These are phyloP conservation scores for Bryoglossum gracile DNA, from an alignment of 495 filamentous ascomycete species.

Conservation along the genomic window DNA sequence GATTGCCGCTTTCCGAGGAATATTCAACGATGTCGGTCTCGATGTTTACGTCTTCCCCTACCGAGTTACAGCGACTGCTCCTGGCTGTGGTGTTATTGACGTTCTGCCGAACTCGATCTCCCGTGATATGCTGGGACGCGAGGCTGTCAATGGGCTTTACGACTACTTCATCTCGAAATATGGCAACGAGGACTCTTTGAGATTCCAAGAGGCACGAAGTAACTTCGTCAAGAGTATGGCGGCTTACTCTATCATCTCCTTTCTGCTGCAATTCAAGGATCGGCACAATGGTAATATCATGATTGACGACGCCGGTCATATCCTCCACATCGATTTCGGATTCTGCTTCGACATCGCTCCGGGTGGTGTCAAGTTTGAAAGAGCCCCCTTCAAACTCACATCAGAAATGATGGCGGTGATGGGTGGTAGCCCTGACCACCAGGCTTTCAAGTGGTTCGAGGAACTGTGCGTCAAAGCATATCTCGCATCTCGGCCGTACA, in stretches of 20 bases:
- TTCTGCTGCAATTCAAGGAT: conserved; percentile 97
- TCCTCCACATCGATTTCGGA: conserved; percentile 98
- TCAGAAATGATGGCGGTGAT: conserved; percentile 97
- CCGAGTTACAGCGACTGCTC: conserved; percentile 95
- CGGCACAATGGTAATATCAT: conserved; percentile 99
- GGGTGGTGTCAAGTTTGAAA: conserved; percentile 92
- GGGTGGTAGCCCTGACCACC: conserved; percentile 77
- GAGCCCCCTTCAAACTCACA: conserved; percentile 96
- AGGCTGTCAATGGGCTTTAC: conserved; percentile 95
- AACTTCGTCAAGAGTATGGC: conserved; percentile 99
- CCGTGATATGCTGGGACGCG: conserved; percentile 95
- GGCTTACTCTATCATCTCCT: conserved; percentile 97
- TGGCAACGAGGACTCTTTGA: conserved; percentile 86
- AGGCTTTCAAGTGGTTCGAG: conserved; percentile 92
- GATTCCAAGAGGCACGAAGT: conserved; percentile 89
- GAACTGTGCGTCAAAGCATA: conserved; percentile 94
- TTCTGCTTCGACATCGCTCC: conserved; percentile 99
- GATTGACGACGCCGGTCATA: conserved; percentile 94
- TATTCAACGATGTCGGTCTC: conserved; percentile 87
- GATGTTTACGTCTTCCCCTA: conserved; percentile 98
- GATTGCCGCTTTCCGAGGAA: conserved; percentile 93
- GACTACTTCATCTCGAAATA: conserved; percentile 98
- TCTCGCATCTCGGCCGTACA: conserved; percentile 80
- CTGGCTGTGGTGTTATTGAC: conserved; percentile 97
- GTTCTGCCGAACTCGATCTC: conserved; percentile 96